Conservation (phyloP, 805 yeast genomes). For the Saturnispora serradocipensis region DNA sequence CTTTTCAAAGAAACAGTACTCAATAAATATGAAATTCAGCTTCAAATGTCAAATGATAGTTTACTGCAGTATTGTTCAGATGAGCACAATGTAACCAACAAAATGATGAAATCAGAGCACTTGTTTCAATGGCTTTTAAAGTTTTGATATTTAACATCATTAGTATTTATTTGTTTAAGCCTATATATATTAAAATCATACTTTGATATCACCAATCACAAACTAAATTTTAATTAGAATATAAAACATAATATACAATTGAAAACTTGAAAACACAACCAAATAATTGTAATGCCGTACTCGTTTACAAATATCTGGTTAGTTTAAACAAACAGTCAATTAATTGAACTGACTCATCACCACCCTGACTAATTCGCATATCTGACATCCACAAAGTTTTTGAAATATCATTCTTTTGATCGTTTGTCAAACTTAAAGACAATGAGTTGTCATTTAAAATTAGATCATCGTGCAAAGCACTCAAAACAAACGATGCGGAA, state of each 20-base stretch:
- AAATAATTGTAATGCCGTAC: too few species aligned
- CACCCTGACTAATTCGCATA: constrained; percentile 66
- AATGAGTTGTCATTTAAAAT: constrained; percentile 23
- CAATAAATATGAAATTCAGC: not conserved
- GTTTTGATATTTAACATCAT: not conserved
- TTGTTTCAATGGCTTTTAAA: not conserved
- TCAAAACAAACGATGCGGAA: constrained; percentile 24
- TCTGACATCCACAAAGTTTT: constrained; percentile 65
- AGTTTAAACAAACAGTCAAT: constrained; percentile 52
- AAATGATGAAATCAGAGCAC: too few species aligned
- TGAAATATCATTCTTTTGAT: constrained; percentile 58
- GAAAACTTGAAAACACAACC: not conserved
- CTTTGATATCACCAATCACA: not conserved
- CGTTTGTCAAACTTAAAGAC: constrained; percentile 43
- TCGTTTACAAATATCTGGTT: constrained; percentile 30
- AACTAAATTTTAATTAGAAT: not conserved
- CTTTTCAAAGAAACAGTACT: not conserved
- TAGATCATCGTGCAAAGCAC: constrained; percentile 26
- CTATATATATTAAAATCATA: not conserved
- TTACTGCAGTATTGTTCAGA: too few species aligned
- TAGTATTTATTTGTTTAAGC: not conserved
- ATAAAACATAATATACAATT: not conserved
- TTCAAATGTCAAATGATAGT: not conserved
- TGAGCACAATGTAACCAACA: too few species aligned
- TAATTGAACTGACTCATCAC: constrained; percentile 80